A percentile compares a stretch with the other conserved stretches of the same genome.
phyloP scores from a whole-genome alignment of 768 basidiomycete species.

The Chalciporus pseudorubinellus region DNA sequence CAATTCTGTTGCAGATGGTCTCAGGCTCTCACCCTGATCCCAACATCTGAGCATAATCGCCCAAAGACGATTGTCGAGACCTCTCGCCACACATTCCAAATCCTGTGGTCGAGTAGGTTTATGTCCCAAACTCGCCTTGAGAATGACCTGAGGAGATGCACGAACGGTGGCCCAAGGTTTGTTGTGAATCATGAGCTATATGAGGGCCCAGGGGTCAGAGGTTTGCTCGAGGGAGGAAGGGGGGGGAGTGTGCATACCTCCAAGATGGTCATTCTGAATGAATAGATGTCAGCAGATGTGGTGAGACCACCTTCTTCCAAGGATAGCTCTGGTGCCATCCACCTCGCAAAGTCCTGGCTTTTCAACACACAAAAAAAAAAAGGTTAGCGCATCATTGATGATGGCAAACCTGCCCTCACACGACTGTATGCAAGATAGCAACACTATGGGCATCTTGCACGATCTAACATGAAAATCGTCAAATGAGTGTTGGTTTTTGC shows the following conservation, averaged over 20 bases:
- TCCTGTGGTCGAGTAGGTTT: constrained; percentile 43
- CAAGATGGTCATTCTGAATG: constrained; percentile 56
- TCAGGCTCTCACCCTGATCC: constrained; percentile 32
- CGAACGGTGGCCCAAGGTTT: constrained; percentile 50
- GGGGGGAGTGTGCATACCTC: constrained; percentile 37
- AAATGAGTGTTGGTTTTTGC: neutral
- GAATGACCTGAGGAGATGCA: constrained; percentile 51
- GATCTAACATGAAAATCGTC: constrained; percentile 38
- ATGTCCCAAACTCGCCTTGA: constrained; percentile 39
- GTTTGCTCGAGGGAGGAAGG: neutral
- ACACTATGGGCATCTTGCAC: constrained; percentile 57
- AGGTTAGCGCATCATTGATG: neutral
- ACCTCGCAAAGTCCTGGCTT: constrained; percentile 32
- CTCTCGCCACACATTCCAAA: constrained; percentile 34
- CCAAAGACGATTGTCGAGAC: constrained; percentile 49
- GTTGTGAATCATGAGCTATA: constrained; percentile 51
- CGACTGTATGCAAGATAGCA: constrained; percentile 49
- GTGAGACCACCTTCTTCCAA: constrained; percentile 49
- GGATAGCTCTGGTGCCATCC: constrained; percentile 58
- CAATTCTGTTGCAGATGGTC: constrained; percentile 43
- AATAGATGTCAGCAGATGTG: constrained; percentile 50
- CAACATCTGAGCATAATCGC: constrained; percentile 42
- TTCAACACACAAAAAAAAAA: neutral
- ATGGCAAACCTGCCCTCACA: constrained; percentile 15
- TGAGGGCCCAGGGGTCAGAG: neutral